phyloP scores from a whole-genome alignment of 2,329 filamentous ascomycete genomes.

The Graphilbum sp. region DNA sequence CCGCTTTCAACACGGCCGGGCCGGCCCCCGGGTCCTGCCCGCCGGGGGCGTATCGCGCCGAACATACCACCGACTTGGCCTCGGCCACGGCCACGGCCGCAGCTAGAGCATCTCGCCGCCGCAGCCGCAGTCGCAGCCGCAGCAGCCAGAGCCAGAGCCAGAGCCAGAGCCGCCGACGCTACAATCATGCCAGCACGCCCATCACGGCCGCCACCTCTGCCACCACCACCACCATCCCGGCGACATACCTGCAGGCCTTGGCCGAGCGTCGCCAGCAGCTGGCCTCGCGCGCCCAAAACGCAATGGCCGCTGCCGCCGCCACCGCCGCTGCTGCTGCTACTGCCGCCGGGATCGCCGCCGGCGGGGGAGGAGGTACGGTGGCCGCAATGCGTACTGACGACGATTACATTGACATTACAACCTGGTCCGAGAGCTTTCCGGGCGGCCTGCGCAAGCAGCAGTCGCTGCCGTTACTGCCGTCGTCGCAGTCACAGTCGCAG shows the following conservation, averaged over 20 bases:
- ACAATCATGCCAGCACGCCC: background rate
- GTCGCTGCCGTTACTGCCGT: background rate
- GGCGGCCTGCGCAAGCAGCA: too few relatives aligned
- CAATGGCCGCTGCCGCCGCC: background rate
- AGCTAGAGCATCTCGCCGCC: too few relatives aligned
- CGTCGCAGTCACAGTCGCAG: background rate
- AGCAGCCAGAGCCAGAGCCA: background rate
- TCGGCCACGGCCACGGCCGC: too few relatives aligned
- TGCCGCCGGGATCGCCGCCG: conserved; percentile 14
- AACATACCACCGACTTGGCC: too few relatives aligned
- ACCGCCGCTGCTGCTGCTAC: background rate
- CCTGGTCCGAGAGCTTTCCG: too few relatives aligned
- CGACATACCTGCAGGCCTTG: background rate
- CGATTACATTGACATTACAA: too few relatives aligned
- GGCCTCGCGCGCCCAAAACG: background rate
- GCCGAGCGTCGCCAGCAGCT: background rate
- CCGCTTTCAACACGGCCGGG: too few relatives aligned
- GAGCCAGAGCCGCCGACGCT: too few relatives aligned
- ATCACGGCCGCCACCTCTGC: background rate
- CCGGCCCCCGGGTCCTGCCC: too few relatives aligned
- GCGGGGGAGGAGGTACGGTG: conserved; percentile 16
- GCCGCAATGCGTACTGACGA: too few relatives aligned
- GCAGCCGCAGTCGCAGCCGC: too few relatives aligned
- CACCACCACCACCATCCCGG: background rate
- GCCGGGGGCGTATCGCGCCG: too few relatives aligned